These are phyloP conservation scores for Suillus variegatus DNA, from an alignment of 768 basidiomycete genomes.

Conservation along the genomic window DNA sequence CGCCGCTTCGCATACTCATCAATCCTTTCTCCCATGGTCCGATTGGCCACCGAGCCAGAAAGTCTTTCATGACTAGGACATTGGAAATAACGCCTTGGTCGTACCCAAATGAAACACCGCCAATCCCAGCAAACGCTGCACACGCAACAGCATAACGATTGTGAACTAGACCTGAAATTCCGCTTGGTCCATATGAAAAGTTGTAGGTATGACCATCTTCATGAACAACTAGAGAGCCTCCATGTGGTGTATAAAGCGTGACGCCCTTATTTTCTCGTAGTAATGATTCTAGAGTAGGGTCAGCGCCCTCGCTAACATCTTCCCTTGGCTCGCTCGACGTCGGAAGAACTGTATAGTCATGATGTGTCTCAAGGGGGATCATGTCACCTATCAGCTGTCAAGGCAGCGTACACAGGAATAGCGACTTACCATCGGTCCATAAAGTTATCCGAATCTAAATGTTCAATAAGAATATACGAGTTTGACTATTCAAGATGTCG, in stretches of 20 bases:
- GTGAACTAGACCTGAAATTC: slow-evolving; percentile 59
- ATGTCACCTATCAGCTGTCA: background rate
- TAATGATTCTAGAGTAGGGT: slow-evolving; percentile 11
- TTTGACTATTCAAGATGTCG: background rate
- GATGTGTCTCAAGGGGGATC: slow-evolving; percentile 79
- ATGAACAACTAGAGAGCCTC: slow-evolving; percentile 27
- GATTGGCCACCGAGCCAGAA: slow-evolving; percentile 65
- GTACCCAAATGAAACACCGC: slow-evolving; percentile 79
- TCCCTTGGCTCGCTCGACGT: background rate
- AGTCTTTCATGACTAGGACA: slow-evolving; percentile 81
- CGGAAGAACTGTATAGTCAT: background rate
- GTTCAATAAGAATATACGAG: background rate
- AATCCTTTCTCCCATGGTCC: slow-evolving; percentile 72
- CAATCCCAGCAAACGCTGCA: slow-evolving; percentile 74
- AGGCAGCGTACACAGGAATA: slow-evolving; percentile 43
- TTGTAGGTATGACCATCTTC: slow-evolving; percentile 43
- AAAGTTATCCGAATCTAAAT: slow-evolving; percentile 6
- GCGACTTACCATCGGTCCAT: slow-evolving; percentile 8
- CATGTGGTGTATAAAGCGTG: slow-evolving; percentile 25
- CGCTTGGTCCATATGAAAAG: slow-evolving; percentile 75
- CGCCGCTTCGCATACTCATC: slow-evolving; percentile 58
- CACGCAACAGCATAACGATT: slow-evolving; percentile 70
- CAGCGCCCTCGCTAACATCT: background rate
- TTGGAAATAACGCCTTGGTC: slow-evolving; percentile 89
- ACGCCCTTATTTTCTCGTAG: slow-evolving; percentile 20